These are phyloP conservation scores for Penicillium sp. DNA, from an alignment of 2,329 filamentous ascomycete species.

Conservation along the genomic window DNA sequence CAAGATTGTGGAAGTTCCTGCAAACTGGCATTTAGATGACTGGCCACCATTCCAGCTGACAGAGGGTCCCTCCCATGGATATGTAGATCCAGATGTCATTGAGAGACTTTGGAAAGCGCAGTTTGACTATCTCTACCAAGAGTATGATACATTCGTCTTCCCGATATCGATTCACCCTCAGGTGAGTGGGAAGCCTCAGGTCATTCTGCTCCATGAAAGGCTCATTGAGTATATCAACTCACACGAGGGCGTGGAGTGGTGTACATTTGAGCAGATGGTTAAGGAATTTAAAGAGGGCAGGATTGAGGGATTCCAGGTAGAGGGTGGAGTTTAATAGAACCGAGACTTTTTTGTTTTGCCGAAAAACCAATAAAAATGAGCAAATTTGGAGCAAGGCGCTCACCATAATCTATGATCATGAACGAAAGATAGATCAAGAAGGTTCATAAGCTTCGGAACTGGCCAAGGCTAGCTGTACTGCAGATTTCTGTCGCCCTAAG, in stretches of 20 bases:
- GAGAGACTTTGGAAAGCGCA: constrained; percentile 14
- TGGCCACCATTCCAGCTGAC: constrained; percentile 16
- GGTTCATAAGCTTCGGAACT: no score
- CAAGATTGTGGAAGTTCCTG: constrained; percentile 17
- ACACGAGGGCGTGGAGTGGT: constrained; percentile 47
- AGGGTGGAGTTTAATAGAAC: constrained; percentile 5
- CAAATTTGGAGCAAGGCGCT: not conserved
- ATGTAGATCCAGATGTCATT: constrained; percentile 15
- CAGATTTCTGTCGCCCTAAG: no score
- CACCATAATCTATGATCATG: no score
- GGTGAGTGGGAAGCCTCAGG: constrained; percentile 68
- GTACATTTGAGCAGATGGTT: constrained; percentile 64
- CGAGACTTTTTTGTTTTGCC: not conserved
- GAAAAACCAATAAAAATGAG: not conserved
- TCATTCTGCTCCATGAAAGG: constrained; percentile 70
- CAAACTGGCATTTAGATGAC: constrained; percentile 19
- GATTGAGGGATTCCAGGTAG: constrained; percentile 6
- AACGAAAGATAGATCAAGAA: no score
- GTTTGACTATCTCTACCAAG: constrained; percentile 66
- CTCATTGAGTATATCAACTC: constrained; percentile 68
- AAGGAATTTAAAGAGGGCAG: constrained; percentile 63
- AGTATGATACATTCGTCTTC: constrained; percentile 73
- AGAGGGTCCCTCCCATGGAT: constrained; percentile 7
- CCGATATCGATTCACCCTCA: constrained; percentile 74
- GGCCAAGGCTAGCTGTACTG: no score